Evolutionary conservation across 2,329 filamentous ascomycete genomes (phyloP).

Genomic region (Dothideomycetidae sp.): DNA sequence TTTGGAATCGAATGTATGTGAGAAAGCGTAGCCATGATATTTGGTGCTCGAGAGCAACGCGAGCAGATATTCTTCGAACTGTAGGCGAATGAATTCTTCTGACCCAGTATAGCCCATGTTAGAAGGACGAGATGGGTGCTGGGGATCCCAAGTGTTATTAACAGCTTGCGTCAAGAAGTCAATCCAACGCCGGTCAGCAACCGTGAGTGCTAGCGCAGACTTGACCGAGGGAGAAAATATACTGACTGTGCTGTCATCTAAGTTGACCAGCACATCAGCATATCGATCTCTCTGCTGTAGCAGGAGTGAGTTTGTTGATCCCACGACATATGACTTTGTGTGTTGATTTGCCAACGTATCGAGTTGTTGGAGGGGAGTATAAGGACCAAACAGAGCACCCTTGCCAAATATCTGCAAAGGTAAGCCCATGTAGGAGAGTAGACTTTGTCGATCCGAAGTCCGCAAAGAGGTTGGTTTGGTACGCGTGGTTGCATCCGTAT

Average conservation of each 20-base stretch:
- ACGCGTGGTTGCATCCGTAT: conserved; percentile 63
- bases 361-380: conserved; percentile 89
- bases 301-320: conserved; percentile 87
- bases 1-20: conserved; percentile 39
- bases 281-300: conserved; percentile 91
- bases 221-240: conserved; percentile 70
- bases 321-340: conserved; percentile 94
- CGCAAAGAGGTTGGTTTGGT: conserved; percentile 69
- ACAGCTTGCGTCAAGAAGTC: conserved; percentile 88
- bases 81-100: conserved; percentile 91
- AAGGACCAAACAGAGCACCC: conserved; percentile 89
- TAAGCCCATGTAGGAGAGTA: conserved; percentile 86
- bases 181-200: conserved; percentile 87
- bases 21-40: conserved; percentile 48
- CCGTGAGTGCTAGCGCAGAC: conserved; percentile 60
- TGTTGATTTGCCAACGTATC: conserved; percentile 85
- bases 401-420: conserved; percentile 92
- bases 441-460: conserved; percentile 79
- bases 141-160: conserved; percentile 91
- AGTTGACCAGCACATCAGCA: conserved; percentile 89
- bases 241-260: conserved; percentile 76
- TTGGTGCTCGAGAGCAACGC: conserved; percentile 79
- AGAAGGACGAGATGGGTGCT: conserved; percentile 77
- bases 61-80: conserved; percentile 93
- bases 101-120: conserved; percentile 90